Evolutionary conservation across 2,329 filamentous ascomycete species (phyloP).

Genomic region (Penicillium glabrum): DNA sequence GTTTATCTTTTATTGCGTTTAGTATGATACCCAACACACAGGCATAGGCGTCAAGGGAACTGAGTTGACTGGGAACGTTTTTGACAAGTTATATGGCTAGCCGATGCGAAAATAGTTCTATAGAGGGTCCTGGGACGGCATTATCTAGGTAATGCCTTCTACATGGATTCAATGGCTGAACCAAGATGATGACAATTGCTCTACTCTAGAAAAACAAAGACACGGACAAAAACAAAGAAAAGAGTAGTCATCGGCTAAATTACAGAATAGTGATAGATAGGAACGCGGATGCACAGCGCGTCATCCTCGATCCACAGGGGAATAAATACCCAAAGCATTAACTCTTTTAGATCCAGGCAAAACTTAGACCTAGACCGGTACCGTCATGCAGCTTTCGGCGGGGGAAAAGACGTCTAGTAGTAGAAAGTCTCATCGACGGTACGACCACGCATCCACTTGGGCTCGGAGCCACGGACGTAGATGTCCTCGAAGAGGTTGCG

Average conservation of each 20-base stretch:
- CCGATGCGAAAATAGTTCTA: too few relatives aligned
- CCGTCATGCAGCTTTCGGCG: slow-evolving; percentile 7
- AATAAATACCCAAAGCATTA: slow-evolving; percentile 9
- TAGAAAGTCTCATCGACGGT: slow-evolving; percentile 92
- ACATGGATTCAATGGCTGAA: not conserved
- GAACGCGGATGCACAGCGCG: slow-evolving; percentile 15
- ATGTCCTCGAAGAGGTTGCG: slow-evolving; percentile 95
- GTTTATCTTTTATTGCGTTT: not conserved
- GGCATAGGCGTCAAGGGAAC: not conserved
- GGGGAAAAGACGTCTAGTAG: slow-evolving; percentile 48
- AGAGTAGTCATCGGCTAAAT: slow-evolving; percentile 38
- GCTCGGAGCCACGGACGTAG: slow-evolving; percentile 86
- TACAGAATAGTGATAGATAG: slow-evolving; percentile 36
- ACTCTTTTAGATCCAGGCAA: slow-evolving; percentile 10
- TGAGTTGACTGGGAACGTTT: too few relatives aligned
- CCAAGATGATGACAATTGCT: slow-evolving; percentile 22
- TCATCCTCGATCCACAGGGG: not conserved
- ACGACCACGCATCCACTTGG: slow-evolving; percentile 81
- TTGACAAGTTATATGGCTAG: too few relatives aligned
- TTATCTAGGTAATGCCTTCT: not conserved
- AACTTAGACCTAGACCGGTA: slow-evolving; percentile 2
- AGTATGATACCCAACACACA: not conserved
- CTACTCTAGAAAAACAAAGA: slow-evolving; percentile 26
- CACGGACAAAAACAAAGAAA: slow-evolving; percentile 20
- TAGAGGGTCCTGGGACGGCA: not conserved